Evolutionary conservation across 2,329 filamentous ascomycete species (phyloP), one percentile per base, ranked within the genome.

Genomic region (Colletotrichum sp.): DNA sequence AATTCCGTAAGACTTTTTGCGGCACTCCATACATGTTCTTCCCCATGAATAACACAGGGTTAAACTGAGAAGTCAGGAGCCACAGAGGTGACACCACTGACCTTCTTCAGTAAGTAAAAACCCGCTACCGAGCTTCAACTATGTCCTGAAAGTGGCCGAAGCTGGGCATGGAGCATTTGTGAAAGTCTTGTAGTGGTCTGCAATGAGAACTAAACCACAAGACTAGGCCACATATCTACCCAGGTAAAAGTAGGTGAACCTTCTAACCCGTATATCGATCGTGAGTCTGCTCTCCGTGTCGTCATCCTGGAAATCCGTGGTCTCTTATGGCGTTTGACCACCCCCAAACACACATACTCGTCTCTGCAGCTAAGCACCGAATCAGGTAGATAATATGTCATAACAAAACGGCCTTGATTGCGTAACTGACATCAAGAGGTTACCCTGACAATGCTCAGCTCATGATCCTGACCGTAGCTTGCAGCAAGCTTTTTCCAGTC

Each of bases 401-500:
- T 8, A 52, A 52, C n/a, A 52, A 52, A n/a, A 21, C n/a, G 6
- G 10, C 44, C 10, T 52, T 52, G n/a, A 21, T 52, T 13, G 44
- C 7, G 12, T 15, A 30, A 8, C 59, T n/a, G 16, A 15, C 34
- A 24, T 76, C 59, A 77, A 2, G 26, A 63, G 4, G 68, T 75
- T 32, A 78, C 71, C 36, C 76, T 44, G 13, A 76, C 76, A n/a
- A 78, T 78, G 13, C 49, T 77, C 59, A 78, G 62, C 66, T 78
- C 77, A 13, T 75, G 77, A 28, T 78, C 81, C 49, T 79, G 78
- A n/a, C 78, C 79, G 9, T 63, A 75, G 13, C 49, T 67, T 13
- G 71, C 66, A 49, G 83, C 77, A 60, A 85, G 79, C 65, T 77
- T 78, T 52, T 79, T 79, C 83, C 83, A 85, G 77, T 83, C 82